Conservation (phyloP, 2,329 filamentous ascomycete genomes). For the Penicillium sp. region DNA sequence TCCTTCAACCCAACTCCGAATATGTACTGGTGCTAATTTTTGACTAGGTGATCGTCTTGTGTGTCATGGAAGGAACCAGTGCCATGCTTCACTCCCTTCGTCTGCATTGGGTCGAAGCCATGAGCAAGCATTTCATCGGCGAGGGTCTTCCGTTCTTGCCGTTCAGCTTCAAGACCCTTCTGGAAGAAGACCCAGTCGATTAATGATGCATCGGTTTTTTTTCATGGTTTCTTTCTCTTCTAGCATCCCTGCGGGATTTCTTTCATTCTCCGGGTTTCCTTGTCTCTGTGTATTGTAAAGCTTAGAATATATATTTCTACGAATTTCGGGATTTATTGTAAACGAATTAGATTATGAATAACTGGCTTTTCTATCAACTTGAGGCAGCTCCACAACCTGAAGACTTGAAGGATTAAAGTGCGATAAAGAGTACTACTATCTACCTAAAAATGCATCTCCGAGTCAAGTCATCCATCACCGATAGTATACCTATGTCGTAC, state of each 20-base stretch:
- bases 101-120: conserved; percentile 95
- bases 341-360: no score
- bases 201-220: conserved; percentile 26
- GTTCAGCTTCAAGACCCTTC: conserved; percentile 81
- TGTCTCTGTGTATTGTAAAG: conserved; percentile 23
- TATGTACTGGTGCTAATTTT: background rate
- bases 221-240: conserved; percentile 15
- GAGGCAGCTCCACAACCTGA: no score
- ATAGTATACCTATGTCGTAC: no score
- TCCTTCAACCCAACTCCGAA: background rate
- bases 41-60: conserved; percentile 68
- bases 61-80: conserved; percentile 94
- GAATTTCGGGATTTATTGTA: background rate
- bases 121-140: conserved; percentile 96
- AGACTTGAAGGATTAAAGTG: no score
- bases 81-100: conserved; percentile 92
- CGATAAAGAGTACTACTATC: no score
- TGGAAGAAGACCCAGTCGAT: conserved; percentile 75
- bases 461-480: no score
- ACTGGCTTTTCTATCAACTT: no score
- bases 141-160: conserved; percentile 85
- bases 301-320: conserved; percentile 23
- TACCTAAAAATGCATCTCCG: no score
- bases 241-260: conserved; percentile 22
- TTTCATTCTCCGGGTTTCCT: conserved; percentile 18